Conservation (phyloP, 768 basidiomycete genomes). For the Tulasnella sp. region DNA sequence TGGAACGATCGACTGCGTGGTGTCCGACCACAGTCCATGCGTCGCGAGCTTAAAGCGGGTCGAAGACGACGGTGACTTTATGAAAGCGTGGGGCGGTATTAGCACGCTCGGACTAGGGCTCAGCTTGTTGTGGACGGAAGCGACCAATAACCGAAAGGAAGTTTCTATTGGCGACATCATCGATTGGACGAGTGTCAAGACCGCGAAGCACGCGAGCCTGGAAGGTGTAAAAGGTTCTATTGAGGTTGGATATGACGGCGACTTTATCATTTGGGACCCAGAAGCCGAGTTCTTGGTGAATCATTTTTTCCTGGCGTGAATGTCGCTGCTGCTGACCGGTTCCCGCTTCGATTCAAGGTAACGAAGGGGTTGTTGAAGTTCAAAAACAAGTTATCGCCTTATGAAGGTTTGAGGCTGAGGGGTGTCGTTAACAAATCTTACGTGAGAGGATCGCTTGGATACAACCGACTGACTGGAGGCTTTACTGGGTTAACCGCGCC, state of each 20-base stretch:
- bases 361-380: conserved; percentile 69
- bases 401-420: conserved; percentile 64
- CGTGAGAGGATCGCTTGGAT: conserved; percentile 70
- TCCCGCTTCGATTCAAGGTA: conserved; percentile 58
- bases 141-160: conserved; percentile 40
- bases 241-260: conserved; percentile 71
- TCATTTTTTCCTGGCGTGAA: conserved; percentile 21
- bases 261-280: conserved; percentile 82
- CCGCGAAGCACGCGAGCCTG: conserved; percentile 78
- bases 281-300: conserved; percentile 36
- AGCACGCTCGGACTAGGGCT: conserved; percentile 86
- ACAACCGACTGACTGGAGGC: background rate
- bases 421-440: conserved; percentile 76
- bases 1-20: conserved; percentile 85
- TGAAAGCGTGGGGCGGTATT: conserved; percentile 94
- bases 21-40: conserved; percentile 96
- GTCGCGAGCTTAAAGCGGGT: conserved; percentile 70
- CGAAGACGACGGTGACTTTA: conserved; percentile 62
- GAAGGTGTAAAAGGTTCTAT: conserved; percentile 66
- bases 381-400: conserved; percentile 93
- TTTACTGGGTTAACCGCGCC: conserved; percentile 1
- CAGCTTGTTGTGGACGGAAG: conserved; percentile 86
- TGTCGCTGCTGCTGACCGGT: background rate
- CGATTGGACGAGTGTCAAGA: conserved; percentile 65
- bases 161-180: conserved; percentile 58